Conservation (phyloP, 208 protist species). For the Angomonas desouzai region DNA sequence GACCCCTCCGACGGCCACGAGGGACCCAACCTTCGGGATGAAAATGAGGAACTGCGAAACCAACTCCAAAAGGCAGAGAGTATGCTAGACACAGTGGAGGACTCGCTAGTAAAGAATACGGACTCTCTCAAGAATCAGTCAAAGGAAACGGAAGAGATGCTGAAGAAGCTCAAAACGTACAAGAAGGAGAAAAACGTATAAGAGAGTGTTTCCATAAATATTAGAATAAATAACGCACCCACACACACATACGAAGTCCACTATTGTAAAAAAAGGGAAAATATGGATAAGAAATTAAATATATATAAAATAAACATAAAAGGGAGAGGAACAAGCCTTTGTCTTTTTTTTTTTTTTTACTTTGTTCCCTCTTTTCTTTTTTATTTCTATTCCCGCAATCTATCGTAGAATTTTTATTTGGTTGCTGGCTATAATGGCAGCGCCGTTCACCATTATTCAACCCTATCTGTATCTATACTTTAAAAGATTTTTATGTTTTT, state of each 20-base stretch:
- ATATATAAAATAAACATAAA: neutral
- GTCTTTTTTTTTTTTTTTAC: constrained; percentile 18
- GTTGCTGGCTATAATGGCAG: neutral
- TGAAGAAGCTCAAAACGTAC: constrained; percentile 7
- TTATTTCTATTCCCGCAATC: constrained; percentile 10
- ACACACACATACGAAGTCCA: too few species aligned
- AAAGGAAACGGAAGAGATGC: constrained; percentile 3
- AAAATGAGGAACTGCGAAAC: constrained; percentile 19
- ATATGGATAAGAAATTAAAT: neutral
- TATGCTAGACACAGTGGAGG: constrained; percentile 22
- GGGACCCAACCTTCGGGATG: constrained; percentile 30
- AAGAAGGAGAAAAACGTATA: neutral
- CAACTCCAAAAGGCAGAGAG: constrained; percentile 25
- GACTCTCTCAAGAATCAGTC: constrained; percentile 5
- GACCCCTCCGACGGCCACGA: constrained; percentile 6
- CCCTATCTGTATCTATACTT: constrained; percentile 7
- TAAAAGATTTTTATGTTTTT: too few species aligned
- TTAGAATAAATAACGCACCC: too few species aligned
- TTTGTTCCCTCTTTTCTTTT: constrained; percentile 15
- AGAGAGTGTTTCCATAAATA: too few species aligned
- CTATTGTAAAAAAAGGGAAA: neutral
- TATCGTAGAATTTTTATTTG: constrained; percentile 11
- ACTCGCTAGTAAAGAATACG: neutral
- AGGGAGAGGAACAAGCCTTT: neutral
- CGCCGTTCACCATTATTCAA: neutral